Conservation (phyloP, 1,284 basidiomycete species). For the Pascua sp. region DNA sequence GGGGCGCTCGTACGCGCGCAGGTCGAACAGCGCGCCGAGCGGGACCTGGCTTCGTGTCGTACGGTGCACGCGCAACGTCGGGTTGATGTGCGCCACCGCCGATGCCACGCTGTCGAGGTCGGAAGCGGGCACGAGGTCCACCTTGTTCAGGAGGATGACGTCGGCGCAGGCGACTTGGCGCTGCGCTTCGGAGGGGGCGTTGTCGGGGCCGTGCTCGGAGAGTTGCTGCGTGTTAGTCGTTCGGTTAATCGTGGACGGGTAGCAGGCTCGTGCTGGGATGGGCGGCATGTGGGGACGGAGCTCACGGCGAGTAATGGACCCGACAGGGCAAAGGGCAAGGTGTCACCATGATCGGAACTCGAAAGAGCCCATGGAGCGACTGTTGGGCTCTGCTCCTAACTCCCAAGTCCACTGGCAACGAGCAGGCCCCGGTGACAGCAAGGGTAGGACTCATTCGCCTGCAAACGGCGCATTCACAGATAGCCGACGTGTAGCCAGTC, state of each 20-base stretch:
- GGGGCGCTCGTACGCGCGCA: constrained; percentile 64
- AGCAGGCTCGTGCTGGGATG: no score
- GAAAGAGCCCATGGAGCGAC: no score
- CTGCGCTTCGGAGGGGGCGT: constrained; percentile 66
- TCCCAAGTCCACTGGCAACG: no score
- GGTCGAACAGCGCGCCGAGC: constrained; percentile 68
- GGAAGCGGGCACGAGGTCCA: constrained; percentile 61
- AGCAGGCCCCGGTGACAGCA: no score
- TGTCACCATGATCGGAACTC: no score
- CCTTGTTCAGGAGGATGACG: constrained; percentile 84
- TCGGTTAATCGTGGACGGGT: no score
- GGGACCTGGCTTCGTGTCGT: constrained; percentile 67
- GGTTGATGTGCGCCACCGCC: constrained; percentile 65
- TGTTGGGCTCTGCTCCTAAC: no score
- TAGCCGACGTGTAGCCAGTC: no score
- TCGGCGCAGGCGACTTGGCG: constrained; percentile 88
- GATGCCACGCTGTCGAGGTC: constrained; percentile 54
- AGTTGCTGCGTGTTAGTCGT: constrained; percentile 62
- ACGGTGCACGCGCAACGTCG: constrained; percentile 65
- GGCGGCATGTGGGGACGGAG: not conserved
- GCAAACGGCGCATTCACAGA: no score
- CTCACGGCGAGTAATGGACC: not conserved
- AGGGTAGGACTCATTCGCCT: no score
- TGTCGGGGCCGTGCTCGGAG: constrained; percentile 64
- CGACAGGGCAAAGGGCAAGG: no score